These are phyloP conservation scores for Lycium barbarum DNA, from an alignment of 257 asterid genomes.

Conservation along the genomic window DNA sequence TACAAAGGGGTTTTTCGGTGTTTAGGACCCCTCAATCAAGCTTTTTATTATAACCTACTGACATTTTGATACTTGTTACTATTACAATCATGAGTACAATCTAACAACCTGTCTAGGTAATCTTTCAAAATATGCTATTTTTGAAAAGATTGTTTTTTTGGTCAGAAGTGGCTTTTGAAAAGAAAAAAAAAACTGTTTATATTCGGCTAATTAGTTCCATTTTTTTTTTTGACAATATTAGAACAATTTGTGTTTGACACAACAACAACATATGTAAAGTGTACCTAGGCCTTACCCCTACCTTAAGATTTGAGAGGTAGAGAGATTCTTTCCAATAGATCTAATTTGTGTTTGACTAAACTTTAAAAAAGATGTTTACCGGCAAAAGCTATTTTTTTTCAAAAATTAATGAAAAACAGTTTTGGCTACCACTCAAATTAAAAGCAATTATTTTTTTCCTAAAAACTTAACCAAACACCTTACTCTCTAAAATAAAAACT, in stretches of 20 bases:
- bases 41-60: not conserved
- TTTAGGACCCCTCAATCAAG: constrained; percentile 31
- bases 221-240: not conserved
- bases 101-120: not conserved
- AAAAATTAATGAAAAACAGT: too few relatives aligned
- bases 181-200: not conserved
- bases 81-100: constrained; percentile 39
- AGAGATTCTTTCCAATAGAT: too few relatives aligned
- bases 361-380: too few relatives aligned
- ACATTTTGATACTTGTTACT: not conserved
- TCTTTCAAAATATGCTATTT: not conserved
- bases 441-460: too few relatives aligned
- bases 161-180: not conserved
- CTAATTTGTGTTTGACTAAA: too few relatives aligned
- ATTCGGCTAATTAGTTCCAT: not conserved
- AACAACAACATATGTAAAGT: too few relatives aligned
- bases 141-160: not conserved
- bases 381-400: too few relatives aligned
- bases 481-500: too few relatives aligned
- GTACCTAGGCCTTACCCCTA: too few relatives aligned
- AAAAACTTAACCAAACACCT: too few relatives aligned
- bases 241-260: not conserved
- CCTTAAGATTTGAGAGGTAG: too few relatives aligned
- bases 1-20: not conserved
- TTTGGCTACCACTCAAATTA: too few relatives aligned